A percentile compares a stretch with the other conserved stretches of the same genome.
Conservation (phyloP, 2,329 filamentous ascomycete species). For the Cercospora nicotianae region DNA sequence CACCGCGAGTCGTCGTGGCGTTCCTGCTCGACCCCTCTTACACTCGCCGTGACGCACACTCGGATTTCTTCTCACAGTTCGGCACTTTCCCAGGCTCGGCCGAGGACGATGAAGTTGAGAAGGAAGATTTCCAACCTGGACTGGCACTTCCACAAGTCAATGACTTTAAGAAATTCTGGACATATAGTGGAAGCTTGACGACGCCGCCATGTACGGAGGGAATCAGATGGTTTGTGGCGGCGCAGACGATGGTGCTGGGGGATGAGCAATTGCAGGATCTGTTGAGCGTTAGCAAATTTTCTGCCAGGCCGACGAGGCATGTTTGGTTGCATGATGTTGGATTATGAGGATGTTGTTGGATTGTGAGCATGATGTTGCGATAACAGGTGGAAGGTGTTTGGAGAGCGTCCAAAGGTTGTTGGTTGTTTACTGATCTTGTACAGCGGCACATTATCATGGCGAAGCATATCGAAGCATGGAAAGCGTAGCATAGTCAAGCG, state of each 20-base stretch:
- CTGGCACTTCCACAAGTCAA: slow-evolving; percentile 42
- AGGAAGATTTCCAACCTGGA: slow-evolving; percentile 34
- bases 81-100: slow-evolving; percentile 4
- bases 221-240: slow-evolving; percentile 49
- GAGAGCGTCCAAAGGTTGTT: neutral
- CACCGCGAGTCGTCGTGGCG: slow-evolving; percentile 49
- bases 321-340: slow-evolving; percentile 23
- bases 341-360: neutral
- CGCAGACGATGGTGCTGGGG: slow-evolving; percentile 45
- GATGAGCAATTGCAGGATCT: slow-evolving; percentile 52
- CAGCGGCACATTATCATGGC: neutral
- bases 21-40: slow-evolving; percentile 48
- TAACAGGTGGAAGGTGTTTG: neutral
- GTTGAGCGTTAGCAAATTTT: slow-evolving; percentile 47
- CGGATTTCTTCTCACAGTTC: slow-evolving; percentile 46
- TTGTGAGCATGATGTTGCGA: neutral
- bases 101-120: slow-evolving; percentile 19
- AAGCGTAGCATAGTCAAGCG: neutral
- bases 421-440: neutral
- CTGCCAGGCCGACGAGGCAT: slow-evolving; percentile 46
- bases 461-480: neutral
- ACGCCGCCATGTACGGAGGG: slow-evolving; percentile 52
- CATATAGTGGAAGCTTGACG: slow-evolving; percentile 51
- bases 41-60: slow-evolving; percentile 34
- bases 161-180: slow-evolving; percentile 50